A percentile compares a stretch with the other conserved stretches of the same genome.
These are phyloP conservation scores for Breynia disticha DNA, from an alignment of 441 rosid species.

Conservation along the genomic window DNA sequence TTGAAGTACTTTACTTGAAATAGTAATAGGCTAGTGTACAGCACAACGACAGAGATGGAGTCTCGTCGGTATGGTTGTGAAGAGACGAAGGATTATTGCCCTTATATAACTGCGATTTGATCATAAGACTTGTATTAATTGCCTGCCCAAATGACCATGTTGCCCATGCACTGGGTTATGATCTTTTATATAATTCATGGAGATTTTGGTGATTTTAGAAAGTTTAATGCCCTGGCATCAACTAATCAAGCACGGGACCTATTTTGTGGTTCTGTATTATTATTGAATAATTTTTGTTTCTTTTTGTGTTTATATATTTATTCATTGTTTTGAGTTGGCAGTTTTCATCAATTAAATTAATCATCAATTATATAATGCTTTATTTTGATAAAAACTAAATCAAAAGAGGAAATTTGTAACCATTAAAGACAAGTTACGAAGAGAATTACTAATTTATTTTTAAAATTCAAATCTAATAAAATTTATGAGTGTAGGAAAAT, in stretches of 20 bases:
- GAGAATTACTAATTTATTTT: no score
- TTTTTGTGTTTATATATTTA: background rate
- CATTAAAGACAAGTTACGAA: no score
- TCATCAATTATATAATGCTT: no score
- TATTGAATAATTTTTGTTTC: background rate
- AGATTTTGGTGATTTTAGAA: slow-evolving; percentile 12
- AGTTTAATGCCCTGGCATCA: slow-evolving; percentile 22
- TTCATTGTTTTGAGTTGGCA: no score
- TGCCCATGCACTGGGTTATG: background rate
- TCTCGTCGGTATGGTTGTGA: slow-evolving; percentile 11
- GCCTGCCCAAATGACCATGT: slow-evolving; percentile 9
- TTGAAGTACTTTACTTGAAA: background rate
- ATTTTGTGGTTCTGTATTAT: background rate
- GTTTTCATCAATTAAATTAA: no score
- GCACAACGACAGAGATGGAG: slow-evolving; percentile 5
- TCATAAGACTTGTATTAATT: background rate
- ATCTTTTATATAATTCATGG: background rate
- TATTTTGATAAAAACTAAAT: no score
- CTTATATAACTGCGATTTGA: slow-evolving; percentile 23
- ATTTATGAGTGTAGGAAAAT: slow-evolving; percentile 8
- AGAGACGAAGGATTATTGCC: slow-evolving; percentile 11
- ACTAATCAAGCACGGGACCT: slow-evolving; percentile 1
- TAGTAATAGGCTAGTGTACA: no score
- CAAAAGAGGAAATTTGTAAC: no score
- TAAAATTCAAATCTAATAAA: no score